Base-by-base conservation (phyloP, 257 asterid genomes). In the Echium plantagineum region DNA sequence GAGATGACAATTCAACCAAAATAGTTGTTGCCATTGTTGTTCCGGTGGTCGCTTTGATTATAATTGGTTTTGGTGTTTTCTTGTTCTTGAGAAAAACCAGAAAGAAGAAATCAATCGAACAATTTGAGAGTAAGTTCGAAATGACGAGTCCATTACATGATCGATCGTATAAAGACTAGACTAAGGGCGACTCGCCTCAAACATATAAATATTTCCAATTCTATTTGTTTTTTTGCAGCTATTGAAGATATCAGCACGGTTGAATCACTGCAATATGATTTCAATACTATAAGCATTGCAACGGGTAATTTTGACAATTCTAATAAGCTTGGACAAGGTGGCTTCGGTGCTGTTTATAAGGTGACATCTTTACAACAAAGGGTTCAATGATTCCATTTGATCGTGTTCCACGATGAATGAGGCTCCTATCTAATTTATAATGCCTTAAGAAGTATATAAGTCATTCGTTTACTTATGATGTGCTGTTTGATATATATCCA, bases 301-400 rank as follows among this genome's bases (percentile, higher is more conserved):
- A 73, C 74, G 10, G 20, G 60, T 22, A 55, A 61, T 35, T 77
- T 77, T 61, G 67, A 71, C 1, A 24, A 21, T 10, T 66, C 61
- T 26, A 61, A 69, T 52, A 66, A 69, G 55, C 66, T 72, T 20
- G 81, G 78, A 15, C 53, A 55, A 46, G 81, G 78, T 7, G 78
- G 81, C 24, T 76, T 76, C 52, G 81, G 78, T 17, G 64, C 55
- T 61, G 78, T 76, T 32, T 72, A 76, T 57, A 76, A 69, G 81
- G 81, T 76, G 66, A 48, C 7, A 38, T 18, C 17, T 22, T 61
- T 19, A 1, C 55, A 21, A 7, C 3, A 30, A 6, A 56, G 4
- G 49, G 12, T 42, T 42, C 3, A 13, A 42, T 42, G 3, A 10
- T 42, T 42, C 16, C 49, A 12, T 42, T 42, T 42, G 49, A 42